phyloP scores from a whole-genome alignment of 208 protist genomes.

The Trypanosoma conorhini region DNA sequence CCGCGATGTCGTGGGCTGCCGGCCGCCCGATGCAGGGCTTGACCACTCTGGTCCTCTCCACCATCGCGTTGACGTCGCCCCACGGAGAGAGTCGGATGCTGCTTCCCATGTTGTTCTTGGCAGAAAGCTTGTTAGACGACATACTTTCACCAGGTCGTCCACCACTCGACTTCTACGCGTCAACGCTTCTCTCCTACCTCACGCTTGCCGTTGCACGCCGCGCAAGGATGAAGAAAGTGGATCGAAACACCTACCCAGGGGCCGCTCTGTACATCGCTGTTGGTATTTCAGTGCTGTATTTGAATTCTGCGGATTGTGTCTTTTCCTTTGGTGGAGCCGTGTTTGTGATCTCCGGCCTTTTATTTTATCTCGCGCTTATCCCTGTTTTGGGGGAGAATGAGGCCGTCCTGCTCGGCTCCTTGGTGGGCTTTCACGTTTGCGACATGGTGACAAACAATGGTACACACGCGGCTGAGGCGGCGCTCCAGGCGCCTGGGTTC shows the following conservation, averaged over 20 bases:
- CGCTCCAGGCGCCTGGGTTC: constrained; percentile 50
- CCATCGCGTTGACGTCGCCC: constrained; percentile 50
- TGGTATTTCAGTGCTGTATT: constrained; percentile 46
- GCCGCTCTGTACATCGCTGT: constrained; percentile 44
- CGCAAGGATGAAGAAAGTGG: constrained; percentile 35
- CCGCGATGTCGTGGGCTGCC: constrained; percentile 49
- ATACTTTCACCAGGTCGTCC: constrained; percentile 44
- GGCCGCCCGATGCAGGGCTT: constrained; percentile 43
- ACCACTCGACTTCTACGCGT: constrained; percentile 80
- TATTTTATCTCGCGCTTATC: constrained; percentile 62
- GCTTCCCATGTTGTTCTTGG: constrained; percentile 79
- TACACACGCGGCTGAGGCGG: constrained; percentile 37
- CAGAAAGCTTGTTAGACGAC: constrained; percentile 63
- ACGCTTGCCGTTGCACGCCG: constrained; percentile 48
- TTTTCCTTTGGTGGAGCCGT: constrained; percentile 59
- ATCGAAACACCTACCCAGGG: constrained; percentile 42
- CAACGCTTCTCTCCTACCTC: constrained; percentile 75
- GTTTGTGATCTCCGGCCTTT: constrained; percentile 64
- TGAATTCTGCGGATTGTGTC: constrained; percentile 65
- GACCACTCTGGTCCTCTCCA: constrained; percentile 54
- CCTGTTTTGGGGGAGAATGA: constrained; percentile 74
- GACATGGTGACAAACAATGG: constrained; percentile 80
- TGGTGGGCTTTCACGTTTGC: constrained; percentile 79
- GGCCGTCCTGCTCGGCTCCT: constrained; percentile 63
- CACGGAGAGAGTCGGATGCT: constrained; percentile 81